Evolutionary conservation across 495 filamentous ascomycete species (phyloP), one percentile per base, ranked within the genome.

Genomic region (Aspergillus egyptiacus): DNA sequence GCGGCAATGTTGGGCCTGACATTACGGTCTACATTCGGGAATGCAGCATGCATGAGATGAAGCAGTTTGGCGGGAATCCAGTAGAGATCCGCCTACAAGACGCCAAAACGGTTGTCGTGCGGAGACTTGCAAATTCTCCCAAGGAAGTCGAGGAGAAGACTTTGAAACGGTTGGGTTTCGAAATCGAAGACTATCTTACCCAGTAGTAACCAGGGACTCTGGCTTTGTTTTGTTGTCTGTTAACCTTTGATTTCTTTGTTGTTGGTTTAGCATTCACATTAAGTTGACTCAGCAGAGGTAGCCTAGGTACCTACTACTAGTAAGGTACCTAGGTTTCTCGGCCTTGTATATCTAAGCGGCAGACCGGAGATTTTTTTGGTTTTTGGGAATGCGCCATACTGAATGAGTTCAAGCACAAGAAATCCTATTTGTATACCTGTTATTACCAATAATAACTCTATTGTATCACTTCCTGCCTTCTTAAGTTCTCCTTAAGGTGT

Each of bases 1-100:
- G 91, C 1, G 86, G 87, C 1, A 86, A 87, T 43, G 77, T 91
- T 0, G 90, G 88, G 0, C 80, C 91, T 0, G 93, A 98, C 67
- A 73, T 96, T 50, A 95, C 89, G 0, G 77, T 98, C 17, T 91
- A 68, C 53, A 61, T 73, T 23, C 60, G 69, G 15, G 66, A 69
- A 15, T 69, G 67, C 38, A 51, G 59, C n/a, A 65, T 60, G 32
- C 73, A 76, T 36, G 81, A 76, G 50, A 41, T 75, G 33, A 72
- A 66, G 5, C 61, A 65, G 20, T 52, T 59, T 39, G 66, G 65
- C 3, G 66, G 69, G 2, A 68, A 61, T 39, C 63, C 69, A 4
- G 74, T 83, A 0, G 80, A 82, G 51, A 59, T 82, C 22, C 63
- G 70, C 9, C 48, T 77, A 33, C 69, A 74, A 19, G 77, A 80